These are phyloP conservation scores for Mortierella sp. DNA, from an alignment of 371 early-diverging fungal species.

Conservation along the genomic window DNA sequence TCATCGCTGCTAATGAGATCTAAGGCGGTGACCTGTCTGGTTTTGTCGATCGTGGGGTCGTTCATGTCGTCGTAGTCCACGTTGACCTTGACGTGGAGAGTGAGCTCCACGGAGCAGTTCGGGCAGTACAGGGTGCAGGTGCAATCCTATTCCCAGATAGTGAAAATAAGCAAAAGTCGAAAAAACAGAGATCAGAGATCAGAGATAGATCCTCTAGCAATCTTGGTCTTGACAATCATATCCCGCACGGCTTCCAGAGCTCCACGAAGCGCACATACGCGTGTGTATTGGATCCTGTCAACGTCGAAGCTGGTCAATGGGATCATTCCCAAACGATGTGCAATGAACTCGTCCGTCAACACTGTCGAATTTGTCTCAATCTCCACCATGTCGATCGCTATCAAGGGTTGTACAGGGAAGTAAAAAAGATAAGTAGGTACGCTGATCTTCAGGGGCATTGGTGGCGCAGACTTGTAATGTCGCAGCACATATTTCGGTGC, in stretches of 20 bases:
- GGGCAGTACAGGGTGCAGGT: constrained; percentile 91
- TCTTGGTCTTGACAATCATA: background rate
- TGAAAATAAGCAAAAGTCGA: background rate
- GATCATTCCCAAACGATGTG: constrained; percentile 98
- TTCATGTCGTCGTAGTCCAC: constrained; percentile 55
- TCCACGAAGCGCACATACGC: constrained; percentile 61
- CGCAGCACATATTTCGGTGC: background rate
- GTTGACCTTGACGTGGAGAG: constrained; percentile 85
- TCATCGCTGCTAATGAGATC: constrained; percentile 86
- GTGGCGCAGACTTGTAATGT: background rate
- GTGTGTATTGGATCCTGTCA: constrained; percentile 86
- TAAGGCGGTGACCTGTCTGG: constrained; percentile 86
- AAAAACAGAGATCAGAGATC: constrained; percentile 8
- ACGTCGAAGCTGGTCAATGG: constrained; percentile 89
- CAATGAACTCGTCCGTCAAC: constrained; percentile 98
- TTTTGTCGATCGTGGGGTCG: constrained; percentile 73
- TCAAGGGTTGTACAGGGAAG: background rate
- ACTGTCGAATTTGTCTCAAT: constrained; percentile 97
- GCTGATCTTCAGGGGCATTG: background rate
- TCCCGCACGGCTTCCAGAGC: background rate
- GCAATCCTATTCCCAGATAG: constrained; percentile 78
- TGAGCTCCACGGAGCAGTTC: constrained; percentile 92
- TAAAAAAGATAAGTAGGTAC: background rate
- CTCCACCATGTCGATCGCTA: constrained; percentile 99
- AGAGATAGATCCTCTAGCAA: background rate